Base-by-base conservation (phyloP, 805 yeast genomes). In the Wickerhamomyces xylosicus region DNA sequence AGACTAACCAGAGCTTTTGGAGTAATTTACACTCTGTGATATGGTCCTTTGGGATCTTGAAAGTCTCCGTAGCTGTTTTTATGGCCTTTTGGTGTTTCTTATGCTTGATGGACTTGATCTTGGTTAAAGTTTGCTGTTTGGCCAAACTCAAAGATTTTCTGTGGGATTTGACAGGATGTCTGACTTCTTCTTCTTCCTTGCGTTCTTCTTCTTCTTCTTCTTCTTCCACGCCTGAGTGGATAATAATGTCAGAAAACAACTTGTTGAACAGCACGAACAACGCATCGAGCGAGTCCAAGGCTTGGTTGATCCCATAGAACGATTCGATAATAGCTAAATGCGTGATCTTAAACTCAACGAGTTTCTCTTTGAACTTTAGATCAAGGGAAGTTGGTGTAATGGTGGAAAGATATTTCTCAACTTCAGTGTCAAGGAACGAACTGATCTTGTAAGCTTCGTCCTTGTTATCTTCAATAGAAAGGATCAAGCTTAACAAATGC, bases 1-100 rank as follows among this genome's bases (percentile, higher is more conserved):
- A 69, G 73, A 86, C 74, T 37, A 87, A 55, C 95, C 96, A 87
- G 19, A 85, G 52, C 27, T 67, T 66, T 48, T 79, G 85, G 35
- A 78, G 53, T 9, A 75, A 50, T 19, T 48, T 55, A 15, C 33
- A 31, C 19, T 31, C 33, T 5, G 8, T 15, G 7, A 5, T 10
- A 15, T 31, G 19, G 8, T 31, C 19, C 15, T 31, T 31, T 5
- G 18, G 5, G 5, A 31, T 31, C 15, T 10, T 15, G 19, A 31
- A 31, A n/a, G 17, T n/a, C 33, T 19, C 22, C 3, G 11, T 37
- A n/a, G 21, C 35, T 62, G 59, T 33, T 67, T 74, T 14, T 45
- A 34, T 27, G 18, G 32, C 27, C 21, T 40, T 19, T 4, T 31
- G 39, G n/a, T 46, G 41, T 18, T 38, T 29, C 17, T 40, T 16